Evolutionary conservation across 192 early-diverging fungal genomes (phyloP).

Genomic region (Phycomyces nitens): DNA sequence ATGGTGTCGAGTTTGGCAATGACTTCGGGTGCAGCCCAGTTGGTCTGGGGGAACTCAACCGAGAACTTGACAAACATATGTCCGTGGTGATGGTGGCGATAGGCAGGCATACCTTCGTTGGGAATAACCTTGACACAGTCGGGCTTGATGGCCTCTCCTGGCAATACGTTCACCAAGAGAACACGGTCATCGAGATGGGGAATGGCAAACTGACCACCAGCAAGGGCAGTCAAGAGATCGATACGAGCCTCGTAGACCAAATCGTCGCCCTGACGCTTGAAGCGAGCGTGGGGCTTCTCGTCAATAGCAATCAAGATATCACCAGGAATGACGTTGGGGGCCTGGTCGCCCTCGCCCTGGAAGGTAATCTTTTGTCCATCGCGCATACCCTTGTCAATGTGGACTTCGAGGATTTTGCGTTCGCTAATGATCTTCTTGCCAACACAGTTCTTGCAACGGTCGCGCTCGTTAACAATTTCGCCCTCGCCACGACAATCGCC

Average conservation of each 20-base stretch:
- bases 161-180: constrained; percentile 83
- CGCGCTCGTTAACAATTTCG: constrained; percentile 85
- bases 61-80: constrained; percentile 93
- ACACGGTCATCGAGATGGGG: constrained; percentile 91
- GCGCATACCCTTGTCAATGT: constrained; percentile 96
- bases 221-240: constrained; percentile 91
- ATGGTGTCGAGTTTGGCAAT: constrained; percentile 76
- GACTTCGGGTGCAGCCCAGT: constrained; percentile 72
- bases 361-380: constrained; percentile 96
- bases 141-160: constrained; percentile 94
- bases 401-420: constrained; percentile 96
- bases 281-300: constrained; percentile 90
- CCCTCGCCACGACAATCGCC: constrained; percentile 86
- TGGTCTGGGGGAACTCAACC: constrained; percentile 83
- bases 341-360: constrained; percentile 94
- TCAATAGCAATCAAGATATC: constrained; percentile 96
- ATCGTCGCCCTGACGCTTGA: constrained; percentile 92
- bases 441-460: constrained; percentile 86
- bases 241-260: constrained; percentile 91
- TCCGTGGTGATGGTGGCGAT: constrained; percentile 85
- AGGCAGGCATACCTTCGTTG: constrained; percentile 94
- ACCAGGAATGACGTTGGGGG: constrained; percentile 90
- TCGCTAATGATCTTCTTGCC: constrained; percentile 86
- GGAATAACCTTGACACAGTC: constrained; percentile 79
- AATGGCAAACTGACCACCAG: constrained; percentile 91